These are phyloP conservation scores for Isabelozyma rhagii DNA, from an alignment of 805 yeast genomes.

Conservation along the genomic window DNA sequence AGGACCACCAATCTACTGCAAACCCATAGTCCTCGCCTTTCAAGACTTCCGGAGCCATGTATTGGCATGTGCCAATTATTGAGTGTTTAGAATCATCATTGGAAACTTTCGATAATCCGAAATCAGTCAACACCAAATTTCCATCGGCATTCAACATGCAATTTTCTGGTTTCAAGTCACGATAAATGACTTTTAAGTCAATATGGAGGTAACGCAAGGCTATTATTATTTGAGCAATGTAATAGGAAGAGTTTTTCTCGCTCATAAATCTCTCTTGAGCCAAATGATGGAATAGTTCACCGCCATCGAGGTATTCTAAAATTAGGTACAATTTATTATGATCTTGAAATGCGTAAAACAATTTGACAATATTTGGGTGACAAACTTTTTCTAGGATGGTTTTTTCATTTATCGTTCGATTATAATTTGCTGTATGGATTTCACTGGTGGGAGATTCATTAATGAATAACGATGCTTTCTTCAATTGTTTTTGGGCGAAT, in stretches of 20 bases:
- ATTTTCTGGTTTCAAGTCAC: constrained; percentile 45
- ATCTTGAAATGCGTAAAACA: constrained; percentile 45
- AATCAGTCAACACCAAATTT: constrained; percentile 42
- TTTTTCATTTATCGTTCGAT: constrained; percentile 40
- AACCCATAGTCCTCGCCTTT: constrained; percentile 39
- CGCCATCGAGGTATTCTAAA: constrained; percentile 44
- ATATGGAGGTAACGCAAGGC: constrained; percentile 39
- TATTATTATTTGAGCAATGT: constrained; percentile 40
- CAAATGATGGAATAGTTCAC: constrained; percentile 44
- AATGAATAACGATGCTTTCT: constrained; percentile 33
- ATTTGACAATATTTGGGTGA: constrained; percentile 43
- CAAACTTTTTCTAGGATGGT: constrained; percentile 38
- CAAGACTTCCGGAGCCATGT: constrained; percentile 48
- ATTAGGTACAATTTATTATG: constrained; percentile 40
- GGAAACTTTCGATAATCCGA: constrained; percentile 41
- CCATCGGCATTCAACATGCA: constrained; percentile 42
- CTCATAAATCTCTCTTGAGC: constrained; percentile 17
- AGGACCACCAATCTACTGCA: constrained; percentile 47
- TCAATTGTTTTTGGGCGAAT: constrained; percentile 43
- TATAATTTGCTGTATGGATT: constrained; percentile 29
- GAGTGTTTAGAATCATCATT: constrained; percentile 20
- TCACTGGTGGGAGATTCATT: constrained; percentile 26
- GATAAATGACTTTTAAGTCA: constrained; percentile 36
- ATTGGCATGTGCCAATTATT: constrained; percentile 44
- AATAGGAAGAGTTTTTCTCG: constrained; percentile 33